Conservation (phyloP, 345 rosid species). For the Geranium brycei region DNA sequence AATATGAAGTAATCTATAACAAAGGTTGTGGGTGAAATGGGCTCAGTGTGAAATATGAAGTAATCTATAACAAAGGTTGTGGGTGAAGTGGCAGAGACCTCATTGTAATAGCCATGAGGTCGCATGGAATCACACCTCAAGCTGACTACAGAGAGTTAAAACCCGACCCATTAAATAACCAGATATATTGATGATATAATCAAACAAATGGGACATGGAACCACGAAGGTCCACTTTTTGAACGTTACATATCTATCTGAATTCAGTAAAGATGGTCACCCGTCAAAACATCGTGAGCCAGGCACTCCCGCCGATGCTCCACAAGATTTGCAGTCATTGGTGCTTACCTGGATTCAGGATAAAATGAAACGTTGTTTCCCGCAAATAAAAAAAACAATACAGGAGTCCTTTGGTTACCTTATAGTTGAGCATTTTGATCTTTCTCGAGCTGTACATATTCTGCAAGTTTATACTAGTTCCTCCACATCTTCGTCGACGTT, state of each 20-base stretch:
- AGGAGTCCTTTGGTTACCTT: neutral
- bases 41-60: too few relatives aligned
- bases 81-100: too few relatives aligned
- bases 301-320: conserved; percentile 52
- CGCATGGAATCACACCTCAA: conserved; percentile 64
- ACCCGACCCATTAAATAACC: conserved; percentile 43
- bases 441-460: conserved; percentile 13
- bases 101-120: too few relatives aligned
- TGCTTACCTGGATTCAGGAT: conserved; percentile 64
- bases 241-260: conserved; percentile 65
- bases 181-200: conserved; percentile 31
- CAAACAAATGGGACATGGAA: conserved; percentile 28
- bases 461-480: conserved; percentile 13
- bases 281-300: conserved; percentile 57
- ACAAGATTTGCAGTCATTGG: conserved; percentile 91
- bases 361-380: conserved; percentile 2
- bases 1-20: too few relatives aligned
- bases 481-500: conserved; percentile 39
- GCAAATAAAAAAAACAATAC: neutral
- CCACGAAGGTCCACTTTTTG: conserved; percentile 41
- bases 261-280: conserved; percentile 65
- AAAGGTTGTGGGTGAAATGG: too few relatives aligned
- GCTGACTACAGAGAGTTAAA: conserved; percentile 25
- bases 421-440: neutral
- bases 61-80: too few relatives aligned